Percentiles rank a stretch among this genome's conserved stretches.
phyloP scores from a whole-genome alignment of 2,329 filamentous ascomycete genomes.

The Colletotrichum sp. region DNA sequence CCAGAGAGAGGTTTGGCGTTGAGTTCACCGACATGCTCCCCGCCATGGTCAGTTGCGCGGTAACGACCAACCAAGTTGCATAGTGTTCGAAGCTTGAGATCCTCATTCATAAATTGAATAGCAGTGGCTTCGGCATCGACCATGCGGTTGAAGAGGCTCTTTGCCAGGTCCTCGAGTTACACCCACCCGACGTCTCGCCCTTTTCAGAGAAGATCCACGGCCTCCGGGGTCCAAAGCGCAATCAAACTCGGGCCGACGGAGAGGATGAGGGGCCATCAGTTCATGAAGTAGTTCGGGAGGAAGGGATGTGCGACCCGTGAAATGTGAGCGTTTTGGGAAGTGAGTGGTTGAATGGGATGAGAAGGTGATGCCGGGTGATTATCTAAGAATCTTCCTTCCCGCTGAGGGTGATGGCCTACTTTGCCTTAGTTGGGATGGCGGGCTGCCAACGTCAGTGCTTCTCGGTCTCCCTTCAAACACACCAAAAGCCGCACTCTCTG shows the following conservation, averaged over 20 bases:
- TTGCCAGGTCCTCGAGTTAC: constrained; percentile 4
- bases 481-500: background rate
- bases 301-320: background rate
- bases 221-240: background rate
- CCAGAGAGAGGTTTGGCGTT: background rate
- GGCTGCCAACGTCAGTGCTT: background rate
- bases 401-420: background rate
- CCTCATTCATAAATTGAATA: background rate
- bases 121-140: background rate
- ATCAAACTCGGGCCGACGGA: constrained; percentile 6
- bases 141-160: constrained; percentile 11
- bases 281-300: background rate
- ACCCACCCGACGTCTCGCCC: background rate
- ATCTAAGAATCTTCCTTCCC: background rate
- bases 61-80: background rate
- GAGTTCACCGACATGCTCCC: background rate
- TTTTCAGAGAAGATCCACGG: background rate
- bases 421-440: background rate
- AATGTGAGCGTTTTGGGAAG: background rate
- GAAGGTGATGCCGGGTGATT: background rate
- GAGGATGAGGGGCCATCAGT: background rate
- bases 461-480: background rate
- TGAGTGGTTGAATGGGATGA: background rate
- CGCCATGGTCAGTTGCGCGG: background rate
- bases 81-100: background rate